Base-by-base conservation (phyloP, 495 filamentous ascomycete species). In the Melanomma pulvis-pyrius region DNA sequence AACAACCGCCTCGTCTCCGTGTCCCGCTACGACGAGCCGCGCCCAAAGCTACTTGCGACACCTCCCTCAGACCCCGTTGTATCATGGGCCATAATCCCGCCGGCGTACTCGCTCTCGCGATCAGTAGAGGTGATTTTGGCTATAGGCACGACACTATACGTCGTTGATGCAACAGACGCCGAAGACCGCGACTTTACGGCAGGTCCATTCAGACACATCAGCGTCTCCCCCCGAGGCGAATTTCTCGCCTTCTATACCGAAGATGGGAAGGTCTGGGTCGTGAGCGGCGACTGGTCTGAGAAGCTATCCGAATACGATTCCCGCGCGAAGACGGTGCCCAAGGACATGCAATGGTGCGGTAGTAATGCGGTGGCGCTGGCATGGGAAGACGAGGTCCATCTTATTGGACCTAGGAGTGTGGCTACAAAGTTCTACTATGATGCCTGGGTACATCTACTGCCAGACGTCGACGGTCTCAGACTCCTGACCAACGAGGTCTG, bases 301-400 rank as follows among this genome's bases (percentile, higher is more conserved):
- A 89, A 93, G 61, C 80, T 96, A 63, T 93, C 90, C 74, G 93
- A 98, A 74, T 92, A 97, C 74, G 90, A 97, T 74, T 92, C 92
- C 0, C 87, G 86, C 61, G 90, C 89, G 25, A 90, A 87, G 69
- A 93, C 90, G n/a, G 80, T 87, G 0, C 96, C 94, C 1, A 92
- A 91, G 71, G 88, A 93, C 59, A 82, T 98, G 55, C 87, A 92
- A 66, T 98, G 94, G 94, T 98, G 94, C 76, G 93, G 94, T 17
- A 96, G 97, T 63, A 92, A 97, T 77, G 90, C 92, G 7, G 92
- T 97, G 9, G 87, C 96, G 49, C 85, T 98, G 63, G 92, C 92
- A 15, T 98, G 94, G 94, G 94, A 97, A 70, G 94, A 98, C 77
- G 94, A 98, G 71, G 88, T 98, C n/a, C 94, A 97, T 73, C 82